Evolutionary conservation across 108 stramenopile species (phyloP), one percentile per base, ranked within the genome.

Genomic region (Cyclotella choctawhatcheeana): DNA sequence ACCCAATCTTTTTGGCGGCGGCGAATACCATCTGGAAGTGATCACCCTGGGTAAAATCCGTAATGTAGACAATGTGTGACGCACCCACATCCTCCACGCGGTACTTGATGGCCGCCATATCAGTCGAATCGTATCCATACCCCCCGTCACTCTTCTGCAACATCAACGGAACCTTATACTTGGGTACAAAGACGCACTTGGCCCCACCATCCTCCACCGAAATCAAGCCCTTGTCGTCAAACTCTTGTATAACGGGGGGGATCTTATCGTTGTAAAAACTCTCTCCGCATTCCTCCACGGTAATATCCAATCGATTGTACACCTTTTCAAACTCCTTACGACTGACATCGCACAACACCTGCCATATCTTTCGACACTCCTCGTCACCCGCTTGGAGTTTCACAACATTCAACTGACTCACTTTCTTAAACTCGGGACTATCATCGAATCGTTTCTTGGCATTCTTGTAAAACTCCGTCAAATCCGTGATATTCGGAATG

Each of bases 221-320:
- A 33, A 96, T 62, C 53, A 91, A 66, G 18, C 92, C 95, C 34
- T 78, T 67, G 25, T 81, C 58, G 0, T 87, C 69, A 47, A 99
- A 93, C 65, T 96, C 93, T 35, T 98, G 90, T 67, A 99, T 92
- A 31, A 94, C 93, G 7, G 87, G 75, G 1, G 98, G 97, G 53
- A 99, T 98, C 82, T 91, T 96, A 64, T 88, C 86, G 73, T 99
- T 99, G 94, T 99, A 99, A 84, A 99, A 99, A 25, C 93, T 94
- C 82, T 99, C 99, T 21, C 99, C 99, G 63, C 75, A 90, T 84
- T 99, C 98, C 48, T 94, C 72, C 27, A 97, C 83, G 8, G 73
- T 87, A 17, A 99, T 96, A 60, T 93, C 97, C 43, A 99, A 82
- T 24, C 98, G 93, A 40, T 96, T 77, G 80, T 99, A 99, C 5